A percentile compares a stretch with the other conserved stretches of the same genome.
Evolutionary conservation across 495 filamentous ascomycete species (phyloP).

Genomic region (Bombardia bombarda): DNA sequence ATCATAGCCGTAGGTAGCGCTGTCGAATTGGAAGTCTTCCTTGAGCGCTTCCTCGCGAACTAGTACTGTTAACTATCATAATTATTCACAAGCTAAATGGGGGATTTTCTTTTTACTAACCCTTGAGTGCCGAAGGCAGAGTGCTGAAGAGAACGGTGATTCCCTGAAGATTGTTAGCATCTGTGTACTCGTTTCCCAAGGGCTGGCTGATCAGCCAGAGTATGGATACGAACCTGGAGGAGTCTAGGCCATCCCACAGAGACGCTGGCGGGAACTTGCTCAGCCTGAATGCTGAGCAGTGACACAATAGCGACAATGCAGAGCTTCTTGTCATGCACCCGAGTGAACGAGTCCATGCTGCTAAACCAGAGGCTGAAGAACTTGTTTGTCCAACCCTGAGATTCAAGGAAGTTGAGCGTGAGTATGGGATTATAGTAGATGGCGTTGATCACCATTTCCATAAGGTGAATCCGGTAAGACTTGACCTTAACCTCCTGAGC

Average conservation of each 20-base stretch:
- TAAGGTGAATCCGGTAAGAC: conserved; percentile 87
- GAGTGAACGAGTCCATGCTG: conserved; percentile 84
- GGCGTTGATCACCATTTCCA: conserved; percentile 98
- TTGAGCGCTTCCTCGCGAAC: conserved; percentile 88
- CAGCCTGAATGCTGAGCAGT: conserved; percentile 65
- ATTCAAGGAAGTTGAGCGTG: conserved; percentile 74
- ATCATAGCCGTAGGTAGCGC: conserved; percentile 61
- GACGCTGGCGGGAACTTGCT: conserved; percentile 77
- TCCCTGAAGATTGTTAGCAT: conserved; percentile 36
- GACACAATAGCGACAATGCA: conserved; percentile 88
- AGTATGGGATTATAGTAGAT: conserved; percentile 92
- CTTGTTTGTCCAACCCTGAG: conserved; percentile 96
- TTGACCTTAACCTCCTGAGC: conserved; percentile 68
- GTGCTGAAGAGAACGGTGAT: conserved; percentile 88
- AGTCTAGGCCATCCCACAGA: conserved; percentile 96
- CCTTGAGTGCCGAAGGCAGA: conserved; percentile 75
- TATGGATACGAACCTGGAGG: no score
- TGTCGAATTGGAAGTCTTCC: conserved; percentile 72
- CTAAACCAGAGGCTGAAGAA: conserved; percentile 98
- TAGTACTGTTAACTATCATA: no score
- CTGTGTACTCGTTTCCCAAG: background rate
- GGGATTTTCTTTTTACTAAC: no score
- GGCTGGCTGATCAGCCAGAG: no score
- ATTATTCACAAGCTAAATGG: no score
- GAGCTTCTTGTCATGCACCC: conserved; percentile 97